Evolutionary conservation across 2,329 filamentous ascomycete genomes (phyloP).

Genomic region (Diaporthe destruens): DNA sequence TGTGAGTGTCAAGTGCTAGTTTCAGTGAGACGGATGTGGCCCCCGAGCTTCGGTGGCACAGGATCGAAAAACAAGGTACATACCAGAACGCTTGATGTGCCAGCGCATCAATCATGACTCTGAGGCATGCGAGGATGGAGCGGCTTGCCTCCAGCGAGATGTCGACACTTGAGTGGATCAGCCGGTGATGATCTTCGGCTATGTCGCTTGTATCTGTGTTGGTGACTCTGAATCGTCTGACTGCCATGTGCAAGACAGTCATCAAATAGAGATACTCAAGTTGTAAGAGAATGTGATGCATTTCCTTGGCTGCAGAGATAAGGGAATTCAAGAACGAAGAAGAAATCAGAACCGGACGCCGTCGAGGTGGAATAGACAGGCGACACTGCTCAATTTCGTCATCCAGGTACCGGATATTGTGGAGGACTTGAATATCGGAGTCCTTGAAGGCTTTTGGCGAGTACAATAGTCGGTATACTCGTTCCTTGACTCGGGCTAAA

Average conservation of each 20-base stretch:
- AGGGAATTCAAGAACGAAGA: not conserved
- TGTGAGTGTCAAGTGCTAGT: not conserved
- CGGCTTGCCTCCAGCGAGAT: constrained; percentile 10
- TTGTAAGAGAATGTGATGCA: not conserved
- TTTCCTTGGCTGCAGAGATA: not conserved
- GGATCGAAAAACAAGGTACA: not conserved
- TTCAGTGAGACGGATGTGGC: not conserved
- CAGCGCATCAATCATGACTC: not conserved
- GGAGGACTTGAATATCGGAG: constrained; percentile 8
- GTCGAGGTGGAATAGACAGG: not conserved
- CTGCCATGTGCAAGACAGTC: constrained; percentile 6
- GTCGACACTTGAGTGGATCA: constrained; percentile 17
- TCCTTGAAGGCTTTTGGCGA: not conserved
- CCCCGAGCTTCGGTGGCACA: not conserved
- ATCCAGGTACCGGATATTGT: constrained; percentile 4
- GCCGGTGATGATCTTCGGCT: constrained; percentile 3
- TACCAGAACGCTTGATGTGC: constrained; percentile 7
- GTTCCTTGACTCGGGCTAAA: not conserved
- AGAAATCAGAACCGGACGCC: not conserved
- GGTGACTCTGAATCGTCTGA: not conserved
- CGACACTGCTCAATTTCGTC: constrained; percentile 20
- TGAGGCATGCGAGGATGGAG: not conserved
- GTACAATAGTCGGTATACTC: constrained; percentile 1
- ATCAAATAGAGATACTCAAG: constrained; percentile 23
- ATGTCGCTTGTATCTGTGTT: not conserved